A percentile compares a stretch with the other conserved stretches of the same genome.
These are phyloP conservation scores for Barnettozyma wickerhamii DNA, from an alignment of 805 yeast genomes.

Conservation along the genomic window DNA sequence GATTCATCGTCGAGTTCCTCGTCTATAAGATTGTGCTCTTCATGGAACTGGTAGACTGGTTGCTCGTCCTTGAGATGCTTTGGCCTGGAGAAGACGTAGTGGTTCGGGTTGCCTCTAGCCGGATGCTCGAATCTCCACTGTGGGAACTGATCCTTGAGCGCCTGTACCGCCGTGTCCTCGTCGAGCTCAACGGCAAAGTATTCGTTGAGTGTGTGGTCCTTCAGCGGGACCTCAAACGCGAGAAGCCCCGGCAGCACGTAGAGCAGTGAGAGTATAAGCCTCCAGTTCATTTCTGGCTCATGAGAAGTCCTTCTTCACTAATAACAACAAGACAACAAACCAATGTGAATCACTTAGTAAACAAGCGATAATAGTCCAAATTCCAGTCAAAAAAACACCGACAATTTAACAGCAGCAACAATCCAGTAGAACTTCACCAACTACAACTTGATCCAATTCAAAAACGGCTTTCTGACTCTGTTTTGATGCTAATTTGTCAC, in stretches of 20 bases:
- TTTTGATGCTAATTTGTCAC: not conserved
- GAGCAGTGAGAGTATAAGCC: conserved; percentile 5
- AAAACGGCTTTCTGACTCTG: no score
- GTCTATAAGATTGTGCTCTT: conserved; percentile 10
- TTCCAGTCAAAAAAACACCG: not conserved
- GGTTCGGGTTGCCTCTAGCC: conserved; percentile 54
- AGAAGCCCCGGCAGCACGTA: not conserved
- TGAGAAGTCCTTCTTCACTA: not conserved
- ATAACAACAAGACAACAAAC: not conserved
- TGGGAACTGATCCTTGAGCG: conserved; percentile 34
- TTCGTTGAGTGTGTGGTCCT: conserved; percentile 46
- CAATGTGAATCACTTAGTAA: not conserved
- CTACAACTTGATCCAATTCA: no score
- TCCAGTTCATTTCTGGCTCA: conserved; percentile 6
- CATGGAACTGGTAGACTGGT: conserved; percentile 10
- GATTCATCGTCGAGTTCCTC: conserved; percentile 9
- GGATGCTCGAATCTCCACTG: conserved; percentile 59
- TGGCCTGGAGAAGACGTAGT: conserved; percentile 60
- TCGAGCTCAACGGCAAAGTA: conserved; percentile 63
- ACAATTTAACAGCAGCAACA: no score
- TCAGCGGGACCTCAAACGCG: conserved; percentile 28
- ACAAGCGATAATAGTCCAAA: not conserved
- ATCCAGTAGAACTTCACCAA: no score
- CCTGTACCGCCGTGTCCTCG: conserved; percentile 28
- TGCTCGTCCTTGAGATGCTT: conserved; percentile 21